These are phyloP conservation scores for Berberis thunbergii DNA, from an alignment of 164 flowering plant species.

Conservation along the genomic window DNA sequence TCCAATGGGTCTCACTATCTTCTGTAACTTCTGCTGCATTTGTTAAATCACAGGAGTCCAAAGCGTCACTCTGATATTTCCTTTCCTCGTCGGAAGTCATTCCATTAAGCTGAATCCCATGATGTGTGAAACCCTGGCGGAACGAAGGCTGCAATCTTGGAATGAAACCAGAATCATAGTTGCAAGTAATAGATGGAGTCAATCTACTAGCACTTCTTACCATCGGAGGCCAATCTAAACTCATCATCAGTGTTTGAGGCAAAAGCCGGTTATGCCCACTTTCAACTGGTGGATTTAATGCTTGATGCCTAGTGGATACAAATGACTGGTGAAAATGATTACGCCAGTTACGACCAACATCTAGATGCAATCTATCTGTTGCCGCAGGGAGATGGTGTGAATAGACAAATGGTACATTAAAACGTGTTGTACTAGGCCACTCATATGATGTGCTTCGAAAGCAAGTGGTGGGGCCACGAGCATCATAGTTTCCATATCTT, in stretches of 20 bases:
- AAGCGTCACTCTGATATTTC: slow-evolving; percentile 39
- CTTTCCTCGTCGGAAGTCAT: slow-evolving; percentile 43
- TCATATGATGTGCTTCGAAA: slow-evolving; percentile 53
- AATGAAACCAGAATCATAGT: slow-evolving; percentile 62
- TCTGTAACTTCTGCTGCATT: slow-evolving; percentile 31
- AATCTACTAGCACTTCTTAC: slow-evolving; percentile 46
- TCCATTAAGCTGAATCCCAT: slow-evolving; percentile 33
- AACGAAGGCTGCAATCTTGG: slow-evolving; percentile 48
- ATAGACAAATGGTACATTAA: slow-evolving; percentile 41
- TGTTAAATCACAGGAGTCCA: slow-evolving; percentile 40
- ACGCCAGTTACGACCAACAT: slow-evolving; percentile 75
- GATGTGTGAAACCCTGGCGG: slow-evolving; percentile 37
- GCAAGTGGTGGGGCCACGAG: slow-evolving; percentile 25
- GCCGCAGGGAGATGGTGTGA: slow-evolving; percentile 64
- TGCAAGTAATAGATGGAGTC: slow-evolving; percentile 47
- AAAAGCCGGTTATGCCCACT: slow-evolving; percentile 36
- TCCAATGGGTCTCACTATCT: slow-evolving; percentile 66
- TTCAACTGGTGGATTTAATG: slow-evolving; percentile 50
- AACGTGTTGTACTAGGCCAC: slow-evolving; percentile 67
- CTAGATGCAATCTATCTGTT: slow-evolving; percentile 90
- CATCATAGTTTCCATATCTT: slow-evolving; percentile 15
- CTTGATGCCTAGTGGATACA: slow-evolving; percentile 46
- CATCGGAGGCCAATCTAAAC: slow-evolving; percentile 93
- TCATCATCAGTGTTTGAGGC: slow-evolving; percentile 50
- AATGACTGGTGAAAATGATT: slow-evolving; percentile 56